Evolutionary conservation across 108 stramenopile species (phyloP), one percentile per base, ranked within the genome.

Genomic region (Fragilariopsis cylindrus): DNA sequence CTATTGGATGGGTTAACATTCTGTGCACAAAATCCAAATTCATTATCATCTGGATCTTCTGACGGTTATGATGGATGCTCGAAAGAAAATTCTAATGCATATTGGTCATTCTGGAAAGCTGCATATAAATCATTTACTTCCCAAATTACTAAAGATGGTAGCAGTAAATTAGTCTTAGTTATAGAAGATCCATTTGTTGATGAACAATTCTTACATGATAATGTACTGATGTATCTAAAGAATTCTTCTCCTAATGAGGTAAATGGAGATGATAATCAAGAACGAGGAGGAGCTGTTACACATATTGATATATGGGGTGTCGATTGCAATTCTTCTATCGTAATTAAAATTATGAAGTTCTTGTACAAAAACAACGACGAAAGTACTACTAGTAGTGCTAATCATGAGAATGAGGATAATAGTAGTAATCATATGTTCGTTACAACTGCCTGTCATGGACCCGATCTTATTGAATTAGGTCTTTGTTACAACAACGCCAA

Each of bases 101-200:
- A 71, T 43, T 71, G 70, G 70, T 57, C 56, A 56, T 71, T 57
- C 45, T 71, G 70, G 70, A 41, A 43, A 44, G 39, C 70, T 3
- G 18, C 56, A 5, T 71, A 71, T 45, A 12, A 44, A 11, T 41
- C 55, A 5, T 71, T 57, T 71, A 56, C 56, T 9, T 30, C 30
- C 2, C 19, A 11, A 30, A 30, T 60, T 40, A 30, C 7, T 30
- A 4, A 11, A 19, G 19, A 0, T 30, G 30, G 30, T 30, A 30
- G 30, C 30, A 30, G 58, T 3, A 5, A 4, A 6, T 11, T 60
- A 5, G 16, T 9, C 2, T 7, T 60, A 6, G 19, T 60, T 8
- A 6, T 60, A 40, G 58, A 60, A 30, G 16, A 60, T 40, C 40
- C 39, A 40, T 9, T 11, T 11, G 19, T 30, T 40, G 58, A 60